Conservation (phyloP, 371 early-diverging fungal genomes). For the Dichotomocladium elegans region DNA sequence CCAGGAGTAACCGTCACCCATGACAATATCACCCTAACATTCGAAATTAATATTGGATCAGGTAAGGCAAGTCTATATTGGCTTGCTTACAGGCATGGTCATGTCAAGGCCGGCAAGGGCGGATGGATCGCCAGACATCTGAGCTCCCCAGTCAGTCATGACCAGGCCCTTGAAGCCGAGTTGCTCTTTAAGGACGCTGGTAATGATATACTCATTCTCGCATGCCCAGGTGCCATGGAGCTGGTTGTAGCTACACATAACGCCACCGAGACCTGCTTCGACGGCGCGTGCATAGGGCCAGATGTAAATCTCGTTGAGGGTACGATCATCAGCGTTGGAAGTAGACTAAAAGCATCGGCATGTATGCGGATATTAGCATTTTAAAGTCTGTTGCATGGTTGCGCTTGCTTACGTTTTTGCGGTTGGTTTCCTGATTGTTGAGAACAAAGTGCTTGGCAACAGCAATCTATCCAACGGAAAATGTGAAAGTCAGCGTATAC, state of each 20-base stretch:
- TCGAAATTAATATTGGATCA: not conserved
- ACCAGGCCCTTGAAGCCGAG: slow-evolving; percentile 32
- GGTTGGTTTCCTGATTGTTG: slow-evolving; percentile 49
- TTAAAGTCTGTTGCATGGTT: too few species aligned
- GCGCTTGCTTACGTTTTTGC: slow-evolving; percentile 7
- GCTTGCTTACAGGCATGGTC: slow-evolving; percentile 53
- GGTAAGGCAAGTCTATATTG: too few species aligned
- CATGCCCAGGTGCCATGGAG: slow-evolving; percentile 24
- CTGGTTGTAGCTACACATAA: slow-evolving; percentile 51
- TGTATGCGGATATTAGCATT: too few species aligned
- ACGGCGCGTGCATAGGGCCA: slow-evolving; percentile 44
- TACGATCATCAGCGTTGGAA: slow-evolving; percentile 39
- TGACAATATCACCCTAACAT: slow-evolving; percentile 23
- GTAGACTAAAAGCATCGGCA: slow-evolving; percentile 17
- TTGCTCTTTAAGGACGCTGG: slow-evolving; percentile 36
- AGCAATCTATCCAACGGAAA: slow-evolving; percentile 24
- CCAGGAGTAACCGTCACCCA: slow-evolving; percentile 22
- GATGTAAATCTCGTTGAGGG: slow-evolving; percentile 51
- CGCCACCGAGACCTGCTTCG: slow-evolving; percentile 42
- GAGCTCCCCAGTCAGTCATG: slow-evolving; percentile 28
- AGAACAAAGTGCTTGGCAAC: slow-evolving; percentile 52
- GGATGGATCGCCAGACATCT: slow-evolving; percentile 15
- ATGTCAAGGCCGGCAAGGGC: slow-evolving; percentile 44
- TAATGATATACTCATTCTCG: slow-evolving; percentile 31
- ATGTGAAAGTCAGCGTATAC: too few species aligned